Evolutionary conservation across 495 filamentous ascomycete species (phyloP).

Genomic region (Paragyromitra xinjiangensis): DNA sequence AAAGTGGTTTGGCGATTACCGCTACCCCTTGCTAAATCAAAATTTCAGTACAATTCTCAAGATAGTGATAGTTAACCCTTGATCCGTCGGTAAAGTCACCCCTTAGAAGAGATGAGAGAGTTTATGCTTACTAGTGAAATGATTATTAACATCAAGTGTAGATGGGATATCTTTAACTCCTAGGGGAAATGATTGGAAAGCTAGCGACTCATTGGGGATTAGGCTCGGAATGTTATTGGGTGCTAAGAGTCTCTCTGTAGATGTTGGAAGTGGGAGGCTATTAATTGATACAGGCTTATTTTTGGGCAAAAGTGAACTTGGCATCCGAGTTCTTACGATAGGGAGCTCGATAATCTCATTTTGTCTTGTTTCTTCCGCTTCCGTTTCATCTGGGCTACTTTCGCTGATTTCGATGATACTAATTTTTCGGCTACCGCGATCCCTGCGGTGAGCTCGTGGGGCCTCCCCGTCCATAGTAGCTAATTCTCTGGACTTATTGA

Average conservation of each 20-base stretch:
- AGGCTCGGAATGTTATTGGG: neutral
- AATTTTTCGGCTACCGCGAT: neutral
- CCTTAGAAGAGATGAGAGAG: neutral
- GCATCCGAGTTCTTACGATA: neutral
- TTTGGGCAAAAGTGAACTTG: neutral
- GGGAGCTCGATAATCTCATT: neutral
- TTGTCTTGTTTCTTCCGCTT: neutral
- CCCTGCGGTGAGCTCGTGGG: neutral
- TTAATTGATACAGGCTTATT: neutral
- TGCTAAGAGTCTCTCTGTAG: neutral
- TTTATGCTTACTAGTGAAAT: neutral
- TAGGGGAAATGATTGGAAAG: neutral
- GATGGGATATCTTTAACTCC: neutral
- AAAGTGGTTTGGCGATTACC: slow-evolving; percentile 17
- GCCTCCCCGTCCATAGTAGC: neutral
- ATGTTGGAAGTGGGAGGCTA: neutral
- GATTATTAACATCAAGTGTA: neutral
- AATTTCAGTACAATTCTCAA: neutral
- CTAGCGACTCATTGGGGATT: neutral
- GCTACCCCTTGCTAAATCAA: neutral
- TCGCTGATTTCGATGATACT: slow-evolving; percentile 31
- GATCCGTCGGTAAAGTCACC: neutral
- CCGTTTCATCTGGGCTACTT: neutral
- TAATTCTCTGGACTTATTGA: no score
- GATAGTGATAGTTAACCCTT: neutral